phyloP scores from a whole-genome alignment of 805 yeast species.

The Suhomyces prunicola region DNA sequence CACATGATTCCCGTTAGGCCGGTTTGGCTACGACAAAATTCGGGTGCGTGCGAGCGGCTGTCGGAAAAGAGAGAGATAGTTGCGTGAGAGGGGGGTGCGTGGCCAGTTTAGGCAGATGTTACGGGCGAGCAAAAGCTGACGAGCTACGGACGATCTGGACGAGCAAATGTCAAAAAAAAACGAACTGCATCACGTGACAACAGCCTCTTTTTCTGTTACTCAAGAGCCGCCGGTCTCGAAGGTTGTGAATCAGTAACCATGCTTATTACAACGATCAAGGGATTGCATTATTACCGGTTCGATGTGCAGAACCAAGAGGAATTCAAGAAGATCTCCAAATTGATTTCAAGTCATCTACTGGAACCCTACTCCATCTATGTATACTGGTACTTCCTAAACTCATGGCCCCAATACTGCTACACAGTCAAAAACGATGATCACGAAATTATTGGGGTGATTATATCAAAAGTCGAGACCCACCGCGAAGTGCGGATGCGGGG shows the following conservation, averaged over 20 bases:
- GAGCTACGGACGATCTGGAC: neutral
- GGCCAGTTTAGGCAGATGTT: neutral
- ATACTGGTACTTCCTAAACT: slow-evolving; percentile 81
- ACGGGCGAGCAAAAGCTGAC: too few relatives aligned
- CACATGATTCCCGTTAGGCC: slow-evolving; percentile 1
- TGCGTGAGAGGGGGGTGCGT: neutral
- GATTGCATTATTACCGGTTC: slow-evolving; percentile 21
- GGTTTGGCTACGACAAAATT: neutral
- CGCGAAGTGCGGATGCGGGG: slow-evolving; percentile 74
- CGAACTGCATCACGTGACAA: neutral
- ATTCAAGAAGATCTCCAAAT: slow-evolving; percentile 47
- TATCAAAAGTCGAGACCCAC: slow-evolving; percentile 78
- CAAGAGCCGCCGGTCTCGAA: neutral
- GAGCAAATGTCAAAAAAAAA: neutral
- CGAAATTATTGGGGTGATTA: slow-evolving; percentile 72
- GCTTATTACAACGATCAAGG: slow-evolving; percentile 14
- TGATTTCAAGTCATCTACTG: slow-evolving; percentile 72
- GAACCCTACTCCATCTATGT: slow-evolving; percentile 96
- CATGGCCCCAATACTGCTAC: slow-evolving; percentile 85
- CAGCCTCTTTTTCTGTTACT: neutral
- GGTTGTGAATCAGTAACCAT: neutral
- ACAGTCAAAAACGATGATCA: slow-evolving; percentile 46
- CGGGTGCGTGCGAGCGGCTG: neutral
- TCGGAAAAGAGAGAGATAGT: neutral
- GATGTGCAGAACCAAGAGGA: slow-evolving; percentile 30